Percentiles rank a stretch among this genome's conserved stretches.
These are phyloP conservation scores for Phaeoacremonium minimum DNA, from an alignment of 2,329 filamentous ascomycete genomes.

Conservation along the genomic window DNA sequence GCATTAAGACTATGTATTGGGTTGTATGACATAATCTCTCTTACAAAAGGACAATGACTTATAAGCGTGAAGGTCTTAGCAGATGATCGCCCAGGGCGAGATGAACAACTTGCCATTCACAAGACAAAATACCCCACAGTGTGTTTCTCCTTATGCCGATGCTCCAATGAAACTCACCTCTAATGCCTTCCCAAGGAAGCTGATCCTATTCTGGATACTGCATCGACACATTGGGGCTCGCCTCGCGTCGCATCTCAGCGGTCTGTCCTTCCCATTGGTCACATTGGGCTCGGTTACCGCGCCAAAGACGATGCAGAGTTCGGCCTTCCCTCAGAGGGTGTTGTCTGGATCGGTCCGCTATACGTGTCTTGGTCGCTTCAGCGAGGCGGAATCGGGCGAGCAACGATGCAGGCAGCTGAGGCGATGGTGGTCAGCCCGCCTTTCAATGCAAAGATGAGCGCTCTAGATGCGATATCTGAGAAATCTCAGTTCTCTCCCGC, in stretches of 20 bases:
- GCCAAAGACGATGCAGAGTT: slow-evolving; percentile 22
- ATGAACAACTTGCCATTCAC: slow-evolving; percentile 24
- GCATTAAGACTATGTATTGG: slow-evolving; percentile 34
- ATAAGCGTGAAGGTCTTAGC: slow-evolving; percentile 19
- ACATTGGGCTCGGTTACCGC: slow-evolving; percentile 30
- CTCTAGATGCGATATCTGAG: too few species aligned
- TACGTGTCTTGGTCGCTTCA: slow-evolving; percentile 28
- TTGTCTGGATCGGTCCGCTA: slow-evolving; percentile 33
- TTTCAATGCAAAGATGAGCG: too few species aligned
- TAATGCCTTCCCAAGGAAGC: slow-evolving; percentile 25
- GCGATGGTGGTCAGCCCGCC: too few species aligned
- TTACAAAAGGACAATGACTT: not conserved
- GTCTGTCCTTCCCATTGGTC: slow-evolving; percentile 31
- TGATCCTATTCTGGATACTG: slow-evolving; percentile 26
- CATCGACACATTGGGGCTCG: slow-evolving; percentile 19
- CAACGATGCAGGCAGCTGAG: slow-evolving; percentile 6
- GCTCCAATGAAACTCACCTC: too few species aligned
- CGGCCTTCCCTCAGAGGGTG: slow-evolving; percentile 20
- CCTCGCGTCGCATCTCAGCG: slow-evolving; percentile 24
- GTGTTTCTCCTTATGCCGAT: slow-evolving; percentile 1
- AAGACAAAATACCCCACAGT: slow-evolving; percentile 23
- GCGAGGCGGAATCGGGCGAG: slow-evolving; percentile 6
- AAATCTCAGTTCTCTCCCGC: too few species aligned
- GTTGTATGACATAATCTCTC: slow-evolving; percentile 18
- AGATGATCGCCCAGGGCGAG: slow-evolving; percentile 20